Conservation (phyloP, 169 alveolate species). For the Plasmodium cynomolgi region DNA sequence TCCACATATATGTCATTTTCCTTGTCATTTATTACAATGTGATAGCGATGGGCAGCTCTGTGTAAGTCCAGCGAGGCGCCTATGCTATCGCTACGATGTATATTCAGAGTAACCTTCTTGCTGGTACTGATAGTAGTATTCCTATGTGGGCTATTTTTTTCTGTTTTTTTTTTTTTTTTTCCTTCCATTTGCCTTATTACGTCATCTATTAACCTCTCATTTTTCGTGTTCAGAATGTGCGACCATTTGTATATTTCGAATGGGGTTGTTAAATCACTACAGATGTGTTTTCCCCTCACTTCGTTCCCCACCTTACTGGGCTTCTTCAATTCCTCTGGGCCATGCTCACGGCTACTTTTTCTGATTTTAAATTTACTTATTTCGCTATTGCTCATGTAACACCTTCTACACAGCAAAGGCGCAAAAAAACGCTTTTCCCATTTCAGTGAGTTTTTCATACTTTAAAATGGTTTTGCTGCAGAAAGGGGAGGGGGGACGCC, state of each 20-base stretch:
- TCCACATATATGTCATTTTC: constrained; percentile 69
- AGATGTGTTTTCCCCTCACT: neutral
- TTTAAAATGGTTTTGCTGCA: neutral
- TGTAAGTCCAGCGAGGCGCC: constrained; percentile 1
- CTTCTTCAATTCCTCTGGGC: neutral
- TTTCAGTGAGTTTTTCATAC: neutral
- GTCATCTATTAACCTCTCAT: constrained; percentile 61
- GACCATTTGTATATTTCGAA: constrained; percentile 73
- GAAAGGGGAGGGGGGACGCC: neutral
- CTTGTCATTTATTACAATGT: constrained; percentile 53
- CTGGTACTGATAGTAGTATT: neutral
- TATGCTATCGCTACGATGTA: neutral
- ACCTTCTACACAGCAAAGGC: constrained; percentile 18
- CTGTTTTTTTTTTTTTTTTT: constrained; percentile 9
- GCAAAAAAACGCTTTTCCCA: neutral
- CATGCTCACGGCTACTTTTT: constrained; percentile 3
- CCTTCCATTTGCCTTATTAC: constrained; percentile 24
- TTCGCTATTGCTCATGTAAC: constrained; percentile 49
- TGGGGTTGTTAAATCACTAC: constrained; percentile 20
- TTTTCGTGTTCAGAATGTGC: constrained; percentile 38
- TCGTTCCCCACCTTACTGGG: neutral
- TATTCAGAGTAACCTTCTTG: neutral
- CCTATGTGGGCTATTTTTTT: neutral
- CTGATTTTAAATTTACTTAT: constrained; percentile 32
- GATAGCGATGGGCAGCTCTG: constrained; percentile 15